Base-by-base conservation (phyloP, 805 yeast species). In the Myxozyma sirexii region DNA sequence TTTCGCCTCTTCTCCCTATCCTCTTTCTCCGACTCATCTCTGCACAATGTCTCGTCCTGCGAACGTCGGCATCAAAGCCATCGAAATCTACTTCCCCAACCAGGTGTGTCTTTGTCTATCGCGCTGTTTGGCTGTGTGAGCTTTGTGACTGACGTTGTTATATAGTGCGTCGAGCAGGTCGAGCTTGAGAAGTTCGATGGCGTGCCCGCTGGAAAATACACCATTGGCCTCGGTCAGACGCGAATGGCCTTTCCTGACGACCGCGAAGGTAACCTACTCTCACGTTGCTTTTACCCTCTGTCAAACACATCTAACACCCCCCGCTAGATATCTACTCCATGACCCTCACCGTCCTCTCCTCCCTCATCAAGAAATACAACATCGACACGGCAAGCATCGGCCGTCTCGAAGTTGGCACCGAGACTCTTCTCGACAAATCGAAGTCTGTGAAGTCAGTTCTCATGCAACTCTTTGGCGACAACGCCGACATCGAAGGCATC, bases 221-320 rank as follows among this genome's bases (percentile, higher is more conserved):
- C 99, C 73, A 93, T 94, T 75, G 99, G 99, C 52, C 82, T 94
- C 62, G 99, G 99, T 66, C 99, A 94, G 80, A 93, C 97, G 71
- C 90, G 91, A 77, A 94, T 94, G 99, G 84, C 96, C 19, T 94
- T 90, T 71, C 98, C 94, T 67, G 88, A 93, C 74, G 99, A 94
- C 78, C 86, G 97, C 76, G 98, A 94, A 77, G 70, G 69, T 66
- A 33, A 6, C 10, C 33, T 37, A 13, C 46, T 38, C 38, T 50
- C 31, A 1, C 33, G 10, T 29, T 13, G 17, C 54, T 50, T 4
- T 29, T 17, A 23, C 17, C 29, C 26, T 19, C 8, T 31, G 5
- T 6, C 59, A 33, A 8, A 56, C 49, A 37, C n/a, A 21, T 35
- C 17, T 26, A n/a, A n/a, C n/a, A n/a, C n/a, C n/a, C n/a, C n/a